Evolutionary conservation across 2,329 filamentous ascomycete genomes (phyloP).

Genomic region (Cytospora mali): DNA sequence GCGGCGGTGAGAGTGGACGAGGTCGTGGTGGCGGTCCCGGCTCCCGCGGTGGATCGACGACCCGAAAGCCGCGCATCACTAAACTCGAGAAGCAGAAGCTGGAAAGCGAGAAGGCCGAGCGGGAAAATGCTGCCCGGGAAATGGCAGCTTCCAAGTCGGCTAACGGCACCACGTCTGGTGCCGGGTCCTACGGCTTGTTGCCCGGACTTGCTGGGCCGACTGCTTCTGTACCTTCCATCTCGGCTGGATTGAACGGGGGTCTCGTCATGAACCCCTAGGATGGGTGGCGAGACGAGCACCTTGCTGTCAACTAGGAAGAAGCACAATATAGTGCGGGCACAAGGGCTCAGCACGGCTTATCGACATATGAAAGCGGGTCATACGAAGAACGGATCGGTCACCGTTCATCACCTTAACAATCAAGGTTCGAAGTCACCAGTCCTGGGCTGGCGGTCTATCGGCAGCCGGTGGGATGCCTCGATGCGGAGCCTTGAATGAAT

Average conservation of each 20-base stretch:
- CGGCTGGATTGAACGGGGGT: conserved; percentile 19
- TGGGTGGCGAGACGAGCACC: not conserved
- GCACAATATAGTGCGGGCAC: not conserved
- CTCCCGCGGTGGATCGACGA: conserved; percentile 73
- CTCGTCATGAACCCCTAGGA: conserved; percentile 24
- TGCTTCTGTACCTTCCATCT: conserved; percentile 20
- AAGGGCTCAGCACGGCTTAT: not conserved
- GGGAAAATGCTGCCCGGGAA: conserved; percentile 55
- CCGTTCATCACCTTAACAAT: not conserved
- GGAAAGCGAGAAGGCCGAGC: conserved; percentile 78
- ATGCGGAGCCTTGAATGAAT: too few species aligned
- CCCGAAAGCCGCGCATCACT: conserved; percentile 81
- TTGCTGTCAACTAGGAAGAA: not conserved
- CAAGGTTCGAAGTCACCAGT: not conserved
- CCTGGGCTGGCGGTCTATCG: too few species aligned
- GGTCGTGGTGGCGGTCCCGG: conserved; percentile 59
- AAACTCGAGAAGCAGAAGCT: conserved; percentile 83
- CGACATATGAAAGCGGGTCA: not conserved
- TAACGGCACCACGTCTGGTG: conserved; percentile 36
- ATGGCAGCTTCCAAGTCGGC: conserved; percentile 41
- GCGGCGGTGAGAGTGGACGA: conserved; percentile 43
- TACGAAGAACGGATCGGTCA: not conserved
- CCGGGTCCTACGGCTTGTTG: conserved; percentile 21
- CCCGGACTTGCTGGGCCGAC: conserved; percentile 14
- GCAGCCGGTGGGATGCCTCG: too few species aligned